Conservation (phyloP, 2,329 filamentous ascomycete species). For the Paecilomyces dactylethromorphus region DNA sequence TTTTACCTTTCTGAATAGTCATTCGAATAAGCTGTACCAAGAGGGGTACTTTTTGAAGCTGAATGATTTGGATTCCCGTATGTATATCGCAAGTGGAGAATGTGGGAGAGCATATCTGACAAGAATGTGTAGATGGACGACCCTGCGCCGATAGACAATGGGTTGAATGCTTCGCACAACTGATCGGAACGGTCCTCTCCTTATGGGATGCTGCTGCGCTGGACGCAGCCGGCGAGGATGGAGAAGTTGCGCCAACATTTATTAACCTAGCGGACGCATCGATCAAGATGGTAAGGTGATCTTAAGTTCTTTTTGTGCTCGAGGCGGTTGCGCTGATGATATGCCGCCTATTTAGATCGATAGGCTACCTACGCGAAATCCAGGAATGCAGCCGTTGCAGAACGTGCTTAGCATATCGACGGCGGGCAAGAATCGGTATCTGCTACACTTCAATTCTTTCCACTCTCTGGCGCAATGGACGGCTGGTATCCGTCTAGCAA, state of each 20-base stretch:
- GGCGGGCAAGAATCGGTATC: constrained; percentile 87
- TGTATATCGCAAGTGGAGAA: constrained; percentile 31
- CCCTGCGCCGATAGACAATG: constrained; percentile 81
- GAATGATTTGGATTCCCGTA: constrained; percentile 88
- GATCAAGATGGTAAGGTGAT: constrained; percentile 77
- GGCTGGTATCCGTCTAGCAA: constrained; percentile 82
- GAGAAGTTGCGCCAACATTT: constrained; percentile 82
- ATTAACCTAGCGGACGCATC: constrained; percentile 97
- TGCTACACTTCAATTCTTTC: constrained; percentile 92
- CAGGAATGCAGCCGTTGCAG: constrained; percentile 71
- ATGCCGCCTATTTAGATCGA: constrained; percentile 57
- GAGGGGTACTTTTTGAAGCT: constrained; percentile 97
- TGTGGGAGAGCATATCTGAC: constrained; percentile 21
- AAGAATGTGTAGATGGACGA: constrained; percentile 62
- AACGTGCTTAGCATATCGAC: constrained; percentile 96
- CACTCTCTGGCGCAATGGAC: constrained; percentile 95
- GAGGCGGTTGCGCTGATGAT: neutral
- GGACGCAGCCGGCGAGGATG: constrained; percentile 77
- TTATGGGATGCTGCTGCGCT: constrained; percentile 92
- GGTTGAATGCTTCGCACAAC: constrained; percentile 95
- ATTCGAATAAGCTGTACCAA: constrained; percentile 93
- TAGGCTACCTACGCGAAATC: constrained; percentile 75
- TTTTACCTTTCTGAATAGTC: constrained; percentile 88
- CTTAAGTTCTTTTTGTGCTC: neutral
- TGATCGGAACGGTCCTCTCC: constrained; percentile 90